Conservation (phyloP, 352 stramenopile genomes). For the Pythium aristosporum region DNA sequence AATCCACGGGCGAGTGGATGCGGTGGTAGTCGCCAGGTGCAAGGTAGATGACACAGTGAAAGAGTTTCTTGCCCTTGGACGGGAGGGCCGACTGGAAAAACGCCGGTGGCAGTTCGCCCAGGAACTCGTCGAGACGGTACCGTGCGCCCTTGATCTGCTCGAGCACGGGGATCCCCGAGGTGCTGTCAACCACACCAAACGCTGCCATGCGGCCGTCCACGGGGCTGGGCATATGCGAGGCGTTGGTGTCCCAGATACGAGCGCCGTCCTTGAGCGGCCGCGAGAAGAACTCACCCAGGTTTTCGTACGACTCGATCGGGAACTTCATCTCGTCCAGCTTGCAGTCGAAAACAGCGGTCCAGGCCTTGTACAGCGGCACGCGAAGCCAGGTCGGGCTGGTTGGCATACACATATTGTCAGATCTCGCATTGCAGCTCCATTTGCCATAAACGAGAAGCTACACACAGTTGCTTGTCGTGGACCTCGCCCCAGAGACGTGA, state of each 20-base stretch:
- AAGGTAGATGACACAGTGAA: conserved; percentile 82
- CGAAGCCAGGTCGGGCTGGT: conserved; percentile 62
- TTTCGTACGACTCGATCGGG: conserved; percentile 66
- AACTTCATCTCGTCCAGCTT: conserved; percentile 87
- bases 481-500: conserved; percentile 78
- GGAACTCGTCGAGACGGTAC: conserved; percentile 83
- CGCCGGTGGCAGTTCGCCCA: conserved; percentile 47
- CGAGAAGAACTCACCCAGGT: conserved; percentile 85
- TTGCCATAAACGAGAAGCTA: neutral
- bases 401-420: conserved; percentile 1
- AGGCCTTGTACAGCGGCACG: conserved; percentile 79
- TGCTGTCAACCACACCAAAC: conserved; percentile 52
- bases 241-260: conserved; percentile 42
- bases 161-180: conserved; percentile 49
- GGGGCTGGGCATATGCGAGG: conserved; percentile 41
- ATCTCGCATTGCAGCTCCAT: neutral
- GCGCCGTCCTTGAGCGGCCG: conserved; percentile 69
- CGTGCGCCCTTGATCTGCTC: conserved; percentile 83
- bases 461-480: conserved; percentile 81
- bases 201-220: conserved; percentile 72
- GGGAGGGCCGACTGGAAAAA: conserved; percentile 46
- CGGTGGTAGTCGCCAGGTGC: conserved; percentile 86
- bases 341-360: conserved; percentile 75
- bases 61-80: conserved; percentile 67
- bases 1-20: conserved; percentile 83